A percentile compares a stretch with the other conserved stretches of the same genome.
Conservation (phyloP, 345 rosid species). For the Passiflora organensis region DNA sequence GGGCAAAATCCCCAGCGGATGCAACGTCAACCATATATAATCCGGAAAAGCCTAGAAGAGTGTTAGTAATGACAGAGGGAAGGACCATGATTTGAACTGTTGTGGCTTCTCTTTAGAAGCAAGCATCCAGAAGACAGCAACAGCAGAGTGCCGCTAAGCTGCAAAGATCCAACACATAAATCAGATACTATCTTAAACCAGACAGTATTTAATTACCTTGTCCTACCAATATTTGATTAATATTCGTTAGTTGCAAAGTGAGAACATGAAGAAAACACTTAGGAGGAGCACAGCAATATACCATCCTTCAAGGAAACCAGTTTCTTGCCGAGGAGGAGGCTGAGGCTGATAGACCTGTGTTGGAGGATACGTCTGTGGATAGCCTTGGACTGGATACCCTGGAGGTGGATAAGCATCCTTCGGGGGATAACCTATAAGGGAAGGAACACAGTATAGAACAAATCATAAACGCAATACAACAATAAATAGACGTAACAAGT, state of each 20-base stretch:
- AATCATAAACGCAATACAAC: not conserved
- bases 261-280: not conserved
- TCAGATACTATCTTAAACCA: too few relatives aligned
- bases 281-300: slow-evolving; percentile 18
- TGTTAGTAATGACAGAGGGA: too few relatives aligned
- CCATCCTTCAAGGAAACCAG: slow-evolving; percentile 66
- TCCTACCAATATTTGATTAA: too few relatives aligned
- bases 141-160: slow-evolving; percentile 77
- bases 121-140: slow-evolving; percentile 68
- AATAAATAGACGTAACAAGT: too few relatives aligned
- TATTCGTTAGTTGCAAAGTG: too few relatives aligned
- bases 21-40: too few relatives aligned
- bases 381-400: slow-evolving; percentile 48
- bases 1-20: too few relatives aligned
- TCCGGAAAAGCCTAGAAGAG: too few relatives aligned
- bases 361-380: slow-evolving; percentile 39
- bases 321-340: slow-evolving; percentile 35
- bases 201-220: too few relatives aligned
- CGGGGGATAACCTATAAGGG: slow-evolving; percentile 43
- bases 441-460: not conserved
- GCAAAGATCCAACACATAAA: slow-evolving; percentile 11
- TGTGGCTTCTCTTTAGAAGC: too few relatives aligned
- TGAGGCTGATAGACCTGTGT: slow-evolving; percentile 27
- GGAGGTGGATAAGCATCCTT: slow-evolving; percentile 59
- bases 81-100: too few relatives aligned